Base-by-base conservation (phyloP, 2,329 filamentous ascomycete species). In the Exophiala xenobiotica region DNA sequence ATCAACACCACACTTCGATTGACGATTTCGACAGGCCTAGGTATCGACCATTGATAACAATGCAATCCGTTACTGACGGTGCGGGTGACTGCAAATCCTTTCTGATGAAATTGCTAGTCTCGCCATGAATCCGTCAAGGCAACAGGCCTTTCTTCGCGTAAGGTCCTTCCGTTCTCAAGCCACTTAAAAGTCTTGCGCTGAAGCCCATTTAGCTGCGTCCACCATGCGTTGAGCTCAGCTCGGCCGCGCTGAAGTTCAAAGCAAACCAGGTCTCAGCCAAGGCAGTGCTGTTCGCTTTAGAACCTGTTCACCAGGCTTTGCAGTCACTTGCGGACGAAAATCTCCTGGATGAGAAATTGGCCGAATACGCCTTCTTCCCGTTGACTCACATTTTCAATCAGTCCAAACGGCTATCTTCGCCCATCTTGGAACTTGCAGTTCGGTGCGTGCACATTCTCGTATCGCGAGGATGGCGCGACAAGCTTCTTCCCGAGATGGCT, bases 351-450 rank as follows among this genome's bases (percentile, higher is more conserved):
- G 79, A 85, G 46, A 92, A 90, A 67, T 74, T 97, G 14, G 90
- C 91, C 11, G 91, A 96, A 73, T 99, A 97, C 75, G 80, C 88
- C 64, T 97, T 97, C 74, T 96, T 96, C 57, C 93, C 93, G 0
- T 75, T 99, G 0, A 90, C 89, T 0, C 87, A 93, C 61, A 82
- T 97, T 31, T 85, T 99, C 62, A 85, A 89, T 52, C 80, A 84
- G 56, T 86, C 88, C 60, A 81, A 87, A 56, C 77, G 79, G 41
- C 82, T 91, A 47, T 84, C 91, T 1, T 79, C 87, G 40, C 79
- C 80, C 46, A 70, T 68, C 33, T 73, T 93, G 6, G 93, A 99
- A 67, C 70, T 87, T 37, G 85, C 86, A 23, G 76, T 96, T 39
- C 82, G 83, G 65, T 92, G 88, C 60, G 74, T 96, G 26, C 78